Evolutionary conservation across 2,329 filamentous ascomycete genomes (phyloP).

Genomic region (Talaromyces albobiverticillius): DNA sequence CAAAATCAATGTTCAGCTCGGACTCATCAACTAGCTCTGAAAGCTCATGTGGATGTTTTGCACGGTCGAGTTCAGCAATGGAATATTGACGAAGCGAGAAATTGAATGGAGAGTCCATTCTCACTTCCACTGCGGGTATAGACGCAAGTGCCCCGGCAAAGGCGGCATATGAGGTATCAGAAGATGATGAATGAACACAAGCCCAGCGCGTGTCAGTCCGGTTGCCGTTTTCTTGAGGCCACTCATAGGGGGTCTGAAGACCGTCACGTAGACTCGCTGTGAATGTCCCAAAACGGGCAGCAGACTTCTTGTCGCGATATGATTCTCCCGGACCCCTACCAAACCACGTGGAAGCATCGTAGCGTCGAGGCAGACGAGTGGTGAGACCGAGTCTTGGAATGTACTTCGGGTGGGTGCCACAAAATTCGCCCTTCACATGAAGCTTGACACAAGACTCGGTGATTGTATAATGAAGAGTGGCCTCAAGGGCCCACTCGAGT

Average conservation of each 20-base stretch:
- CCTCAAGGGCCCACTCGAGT: constrained; percentile 23
- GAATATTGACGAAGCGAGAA: constrained; percentile 19
- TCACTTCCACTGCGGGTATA: background rate
- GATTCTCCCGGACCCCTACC: constrained; percentile 26
- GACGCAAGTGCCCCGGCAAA: constrained; percentile 11
- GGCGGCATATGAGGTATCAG: constrained; percentile 16
- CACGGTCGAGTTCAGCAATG: constrained; percentile 17
- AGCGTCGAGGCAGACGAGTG: constrained; percentile 12
- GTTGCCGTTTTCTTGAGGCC: constrained; percentile 26
- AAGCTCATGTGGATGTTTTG: constrained; percentile 21
- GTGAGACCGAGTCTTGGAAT: constrained; percentile 21
- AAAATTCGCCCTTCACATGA: constrained; percentile 24
- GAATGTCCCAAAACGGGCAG: constrained; percentile 22
- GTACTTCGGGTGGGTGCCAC: constrained; percentile 22
- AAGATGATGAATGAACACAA: constrained; percentile 20
- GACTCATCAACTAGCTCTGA: constrained; percentile 23
- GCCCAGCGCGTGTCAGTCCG: constrained; percentile 34
- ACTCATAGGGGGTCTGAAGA: constrained; percentile 26
- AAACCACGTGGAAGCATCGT: constrained; percentile 23
- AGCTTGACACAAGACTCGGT: constrained; percentile 12
- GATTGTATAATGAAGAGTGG: constrained; percentile 17
- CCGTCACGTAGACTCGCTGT: constrained; percentile 12
- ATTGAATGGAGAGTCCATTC: constrained; percentile 15
- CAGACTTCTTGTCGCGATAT: constrained; percentile 24
- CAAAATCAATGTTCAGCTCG: constrained; percentile 28